Evolutionary conservation across 768 basidiomycete species (phyloP).

Genomic region (Lactarius tabidus): DNA sequence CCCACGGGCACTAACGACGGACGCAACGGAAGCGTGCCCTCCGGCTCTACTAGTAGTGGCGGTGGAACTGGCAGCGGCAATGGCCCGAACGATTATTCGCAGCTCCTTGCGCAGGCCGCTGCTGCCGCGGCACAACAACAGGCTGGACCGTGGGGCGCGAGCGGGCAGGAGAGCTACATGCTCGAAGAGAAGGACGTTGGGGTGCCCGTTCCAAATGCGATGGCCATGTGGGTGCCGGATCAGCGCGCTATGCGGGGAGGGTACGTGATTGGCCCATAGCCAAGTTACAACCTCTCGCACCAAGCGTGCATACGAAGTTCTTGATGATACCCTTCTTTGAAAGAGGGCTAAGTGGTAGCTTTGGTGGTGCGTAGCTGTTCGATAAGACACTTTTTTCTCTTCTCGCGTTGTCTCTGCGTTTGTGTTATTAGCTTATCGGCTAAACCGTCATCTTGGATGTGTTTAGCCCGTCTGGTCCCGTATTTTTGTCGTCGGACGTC

Average conservation of each 20-base stretch:
- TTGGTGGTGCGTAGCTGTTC: neutral
- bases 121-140: constrained; percentile 42
- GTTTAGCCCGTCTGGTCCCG: neutral
- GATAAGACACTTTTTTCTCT: neutral
- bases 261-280: constrained; percentile 18
- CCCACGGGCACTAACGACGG: constrained; percentile 45
- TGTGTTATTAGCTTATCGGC: neutral
- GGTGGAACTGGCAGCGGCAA: constrained; percentile 25
- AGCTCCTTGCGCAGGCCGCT: constrained; percentile 57
- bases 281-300: neutral
- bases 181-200: constrained; percentile 57
- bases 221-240: constrained; percentile 20
- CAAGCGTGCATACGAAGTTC: neutral
- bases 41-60: constrained; percentile 2
- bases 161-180: constrained; percentile 60
- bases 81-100: constrained; percentile 41
- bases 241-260: constrained; percentile 16
- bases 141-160: constrained; percentile 51
- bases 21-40: constrained; percentile 22
- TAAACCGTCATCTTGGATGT: neutral
- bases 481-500: neutral
- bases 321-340: neutral
- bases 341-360: neutral
- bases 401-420: neutral
- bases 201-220: constrained; percentile 5